phyloP scores from a whole-genome alignment of 371 early-diverging fungal genomes.

The Nosema bombycis region DNA sequence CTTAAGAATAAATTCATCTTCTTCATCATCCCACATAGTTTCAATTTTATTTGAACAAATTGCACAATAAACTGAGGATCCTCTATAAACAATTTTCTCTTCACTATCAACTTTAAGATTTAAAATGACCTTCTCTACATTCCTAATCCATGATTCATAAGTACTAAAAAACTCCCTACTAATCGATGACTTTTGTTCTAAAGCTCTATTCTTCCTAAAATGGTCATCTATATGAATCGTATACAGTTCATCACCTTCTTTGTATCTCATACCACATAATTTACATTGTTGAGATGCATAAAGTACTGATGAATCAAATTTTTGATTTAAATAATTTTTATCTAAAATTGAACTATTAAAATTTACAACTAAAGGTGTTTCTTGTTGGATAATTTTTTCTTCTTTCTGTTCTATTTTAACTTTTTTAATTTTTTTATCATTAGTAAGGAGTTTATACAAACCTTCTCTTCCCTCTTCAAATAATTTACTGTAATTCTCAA shows the following conservation, averaged over 20 bases:
- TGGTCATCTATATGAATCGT: conserved; percentile 47
- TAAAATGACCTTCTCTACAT: conserved; percentile 32
- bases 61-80: conserved; percentile 27
- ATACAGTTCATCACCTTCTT: conserved; percentile 21
- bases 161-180: conserved; percentile 46
- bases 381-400: background rate
- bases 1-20: conserved; percentile 34
- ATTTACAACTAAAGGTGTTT: background rate
- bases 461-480: conserved; percentile 10
- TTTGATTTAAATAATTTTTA: too few relatives aligned
- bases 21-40: conserved; percentile 41
- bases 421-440: conserved; percentile 10
- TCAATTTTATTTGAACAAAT: conserved; percentile 34
- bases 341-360: too few relatives aligned
- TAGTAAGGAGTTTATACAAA: background rate
- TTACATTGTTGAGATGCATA: conserved; percentile 44
- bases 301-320: too few relatives aligned
- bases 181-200: conserved; percentile 23
- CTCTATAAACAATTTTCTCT: conserved; percentile 23
- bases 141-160: conserved; percentile 33
- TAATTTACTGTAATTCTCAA: conserved; percentile 3
- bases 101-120: conserved; percentile 33
- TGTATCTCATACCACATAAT: conserved; percentile 45
- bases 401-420: background rate
- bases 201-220: conserved; percentile 31